phyloP scores from a whole-genome alignment of 148 eudicot genomes.

The Chenopodium suecicum region DNA sequence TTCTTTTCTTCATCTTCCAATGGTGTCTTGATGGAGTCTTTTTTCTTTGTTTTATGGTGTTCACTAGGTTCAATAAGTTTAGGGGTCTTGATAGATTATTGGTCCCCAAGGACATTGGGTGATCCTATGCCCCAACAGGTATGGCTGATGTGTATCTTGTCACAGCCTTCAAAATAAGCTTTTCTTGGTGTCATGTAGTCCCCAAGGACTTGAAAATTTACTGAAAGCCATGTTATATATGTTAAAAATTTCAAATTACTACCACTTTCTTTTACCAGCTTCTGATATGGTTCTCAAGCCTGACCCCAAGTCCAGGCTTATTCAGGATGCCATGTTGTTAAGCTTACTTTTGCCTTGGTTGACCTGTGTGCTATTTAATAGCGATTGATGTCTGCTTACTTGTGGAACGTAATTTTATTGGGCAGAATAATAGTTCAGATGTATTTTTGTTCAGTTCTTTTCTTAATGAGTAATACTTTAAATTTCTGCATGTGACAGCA shows the following conservation, averaged over 20 bases:
- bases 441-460: slow-evolving; percentile 9
- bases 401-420: not conserved
- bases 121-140: not conserved
- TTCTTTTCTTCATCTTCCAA: not conserved
- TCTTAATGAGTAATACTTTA: not conserved
- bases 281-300: not conserved
- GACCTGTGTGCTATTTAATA: not conserved
- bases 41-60: not conserved
- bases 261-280: not conserved
- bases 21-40: not conserved
- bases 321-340: not conserved
- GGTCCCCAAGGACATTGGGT: not conserved
- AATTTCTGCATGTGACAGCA: slow-evolving; percentile 43
- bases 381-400: not conserved
- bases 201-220: not conserved
- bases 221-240: not conserved
- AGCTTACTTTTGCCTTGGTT: not conserved
- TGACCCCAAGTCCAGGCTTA: not conserved
- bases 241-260: not conserved
- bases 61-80: not conserved
- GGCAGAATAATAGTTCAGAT: not conserved
- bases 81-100: not conserved
- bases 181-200: not conserved
- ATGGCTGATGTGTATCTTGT: not conserved
- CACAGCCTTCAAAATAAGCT: not conserved